Percentiles rank a stretch among this genome's conserved stretches.
phyloP scores from a whole-genome alignment of 352 stramenopile genomes.

The Phytophthora agathidicida region DNA sequence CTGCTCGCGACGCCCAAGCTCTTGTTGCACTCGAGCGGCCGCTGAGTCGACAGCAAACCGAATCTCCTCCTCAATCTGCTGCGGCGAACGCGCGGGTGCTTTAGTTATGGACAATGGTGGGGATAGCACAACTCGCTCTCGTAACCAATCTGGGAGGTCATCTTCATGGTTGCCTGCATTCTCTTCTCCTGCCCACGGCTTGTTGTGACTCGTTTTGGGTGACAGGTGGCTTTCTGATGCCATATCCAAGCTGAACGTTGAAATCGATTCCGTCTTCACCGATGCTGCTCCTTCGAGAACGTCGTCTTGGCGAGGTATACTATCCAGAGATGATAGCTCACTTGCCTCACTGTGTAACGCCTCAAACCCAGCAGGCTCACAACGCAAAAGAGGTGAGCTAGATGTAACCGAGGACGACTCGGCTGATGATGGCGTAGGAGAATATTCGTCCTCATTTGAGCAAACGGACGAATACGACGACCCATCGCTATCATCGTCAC shows the following conservation, averaged over 20 bases:
- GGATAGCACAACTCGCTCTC: constrained; percentile 11
- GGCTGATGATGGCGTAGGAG: constrained; percentile 22
- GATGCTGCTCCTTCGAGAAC: not conserved
- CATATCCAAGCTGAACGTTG: constrained; percentile 8
- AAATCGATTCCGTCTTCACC: not conserved
- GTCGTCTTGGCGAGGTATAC: constrained; percentile 11
- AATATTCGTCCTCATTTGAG: constrained; percentile 21
- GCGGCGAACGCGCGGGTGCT: constrained; percentile 35
- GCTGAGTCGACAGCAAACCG: constrained; percentile 59
- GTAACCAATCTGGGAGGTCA: constrained; percentile 37
- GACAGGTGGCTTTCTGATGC: not conserved
- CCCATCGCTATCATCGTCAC: constrained; percentile 35
- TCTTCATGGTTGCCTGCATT: constrained; percentile 10
- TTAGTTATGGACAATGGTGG: constrained; percentile 20
- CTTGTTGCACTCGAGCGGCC: constrained; percentile 40
- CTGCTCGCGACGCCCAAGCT: constrained; percentile 42
- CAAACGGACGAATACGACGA: constrained; percentile 28
- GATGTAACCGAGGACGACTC: constrained; percentile 23
- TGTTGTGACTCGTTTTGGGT: not conserved
- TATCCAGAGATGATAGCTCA: constrained; percentile 14
- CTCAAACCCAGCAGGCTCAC: constrained; percentile 14
- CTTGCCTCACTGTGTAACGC: constrained; percentile 15
- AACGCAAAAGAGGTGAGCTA: constrained; percentile 28
- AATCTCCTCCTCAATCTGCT: constrained; percentile 71
- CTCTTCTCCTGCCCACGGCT: constrained; percentile 1